phyloP scores from a whole-genome alignment of 2,329 filamentous ascomycete genomes.

The Cordyceps sp. region DNA sequence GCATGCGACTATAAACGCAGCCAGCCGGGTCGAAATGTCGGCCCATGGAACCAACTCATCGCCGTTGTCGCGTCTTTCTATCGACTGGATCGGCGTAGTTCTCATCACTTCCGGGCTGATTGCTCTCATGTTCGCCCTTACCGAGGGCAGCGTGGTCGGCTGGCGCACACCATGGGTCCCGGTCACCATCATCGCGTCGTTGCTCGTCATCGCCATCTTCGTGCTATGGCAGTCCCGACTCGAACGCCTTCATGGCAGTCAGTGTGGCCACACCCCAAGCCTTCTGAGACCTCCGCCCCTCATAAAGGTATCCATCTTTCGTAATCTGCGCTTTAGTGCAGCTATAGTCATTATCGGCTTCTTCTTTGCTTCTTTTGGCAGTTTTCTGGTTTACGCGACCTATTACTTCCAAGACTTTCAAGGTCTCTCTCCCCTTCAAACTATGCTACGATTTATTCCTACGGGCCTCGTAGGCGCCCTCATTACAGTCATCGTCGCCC shows the following conservation, averaged over 20 bases:
- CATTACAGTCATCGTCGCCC: slow-evolving; percentile 37
- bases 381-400: slow-evolving; percentile 49
- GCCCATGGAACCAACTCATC: not conserved
- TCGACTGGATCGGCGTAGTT: slow-evolving; percentile 51
- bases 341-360: slow-evolving; percentile 49
- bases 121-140: slow-evolving; percentile 47
- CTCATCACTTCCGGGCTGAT: slow-evolving; percentile 46
- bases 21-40: too few species aligned
- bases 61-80: slow-evolving; percentile 12
- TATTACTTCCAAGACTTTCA: slow-evolving; percentile 57
- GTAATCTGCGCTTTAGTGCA: slow-evolving; percentile 39
- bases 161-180: slow-evolving; percentile 49
- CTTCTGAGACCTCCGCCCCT: slow-evolving; percentile 27
- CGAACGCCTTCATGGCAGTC: slow-evolving; percentile 6
- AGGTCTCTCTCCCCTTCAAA: slow-evolving; percentile 43
- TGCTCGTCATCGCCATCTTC: slow-evolving; percentile 39
- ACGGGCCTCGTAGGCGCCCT: slow-evolving; percentile 42
- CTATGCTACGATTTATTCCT: slow-evolving; percentile 51
- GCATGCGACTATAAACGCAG: too few species aligned
- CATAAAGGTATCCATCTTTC: slow-evolving; percentile 50
- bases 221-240: slow-evolving; percentile 40
- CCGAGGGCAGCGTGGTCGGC: slow-evolving; percentile 52
- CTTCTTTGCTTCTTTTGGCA: slow-evolving; percentile 53
- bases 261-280: not conserved
- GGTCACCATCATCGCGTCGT: slow-evolving; percentile 37